phyloP scores from a whole-genome alignment of 1,284 basidiomycete species.

The Clitocybe nebularis region DNA sequence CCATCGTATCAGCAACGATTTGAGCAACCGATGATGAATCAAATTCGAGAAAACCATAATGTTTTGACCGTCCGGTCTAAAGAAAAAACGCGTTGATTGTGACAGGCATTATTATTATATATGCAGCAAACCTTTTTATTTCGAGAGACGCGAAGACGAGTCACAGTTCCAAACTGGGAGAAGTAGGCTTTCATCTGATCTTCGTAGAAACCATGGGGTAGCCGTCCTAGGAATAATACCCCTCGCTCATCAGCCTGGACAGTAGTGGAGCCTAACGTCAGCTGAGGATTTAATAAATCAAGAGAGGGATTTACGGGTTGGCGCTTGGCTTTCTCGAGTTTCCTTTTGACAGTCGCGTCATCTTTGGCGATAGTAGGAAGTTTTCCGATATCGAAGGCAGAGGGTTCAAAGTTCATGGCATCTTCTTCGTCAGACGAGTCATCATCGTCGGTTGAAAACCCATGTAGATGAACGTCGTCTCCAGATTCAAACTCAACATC shows the following conservation, averaged over 20 bases:
- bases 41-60: slow-evolving; percentile 97
- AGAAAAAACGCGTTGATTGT: background rate
- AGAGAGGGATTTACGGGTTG: slow-evolving; percentile 71
- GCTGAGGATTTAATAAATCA: no score
- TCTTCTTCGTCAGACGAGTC: slow-evolving; percentile 84
- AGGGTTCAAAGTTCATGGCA: slow-evolving; percentile 46
- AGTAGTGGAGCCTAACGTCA: no score
- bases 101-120: background rate
- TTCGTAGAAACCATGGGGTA: slow-evolving; percentile 98
- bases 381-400: slow-evolving; percentile 60
- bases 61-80: slow-evolving; percentile 92
- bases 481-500: slow-evolving; percentile 13
- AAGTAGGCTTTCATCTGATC: slow-evolving; percentile 93
- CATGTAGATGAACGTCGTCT: slow-evolving; percentile 49
- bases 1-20: slow-evolving; percentile 98
- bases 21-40: slow-evolving; percentile 84
- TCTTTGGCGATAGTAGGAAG: slow-evolving; percentile 85
- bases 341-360: slow-evolving; percentile 74
- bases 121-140: slow-evolving; percentile 76
- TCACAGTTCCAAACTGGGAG: slow-evolving; percentile 90
- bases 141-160: slow-evolving; percentile 84
- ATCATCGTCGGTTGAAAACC: slow-evolving; percentile 75
- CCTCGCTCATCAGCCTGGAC: slow-evolving; percentile 68
- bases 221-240: slow-evolving; percentile 86
- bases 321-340: slow-evolving; percentile 80